These are phyloP conservation scores for Rhodotorula sp. DNA, from an alignment of 1,284 basidiomycete genomes.

Conservation along the genomic window DNA sequence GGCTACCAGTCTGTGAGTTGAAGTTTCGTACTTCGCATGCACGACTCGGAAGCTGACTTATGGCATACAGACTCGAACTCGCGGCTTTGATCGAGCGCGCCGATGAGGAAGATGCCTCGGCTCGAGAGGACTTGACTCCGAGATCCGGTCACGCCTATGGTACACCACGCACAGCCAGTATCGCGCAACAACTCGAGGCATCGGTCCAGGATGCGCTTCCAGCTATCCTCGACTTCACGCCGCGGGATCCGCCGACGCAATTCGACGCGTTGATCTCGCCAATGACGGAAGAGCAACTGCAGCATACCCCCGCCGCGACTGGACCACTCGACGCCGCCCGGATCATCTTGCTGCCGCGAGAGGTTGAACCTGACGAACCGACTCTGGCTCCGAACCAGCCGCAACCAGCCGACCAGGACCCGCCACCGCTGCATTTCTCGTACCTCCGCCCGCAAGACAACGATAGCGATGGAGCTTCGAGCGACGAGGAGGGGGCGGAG, in stretches of 20 bases:
- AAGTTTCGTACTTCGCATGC: too few relatives aligned
- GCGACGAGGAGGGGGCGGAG: too few relatives aligned
- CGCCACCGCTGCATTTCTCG: slow-evolving; percentile 25
- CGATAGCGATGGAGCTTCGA: not conserved
- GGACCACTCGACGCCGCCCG: not conserved
- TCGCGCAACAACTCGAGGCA: not conserved
- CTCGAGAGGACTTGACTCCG: too few relatives aligned
- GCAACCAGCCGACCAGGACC: slow-evolving; percentile 17
- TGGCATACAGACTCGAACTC: not conserved
- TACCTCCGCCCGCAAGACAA: slow-evolving; percentile 17
- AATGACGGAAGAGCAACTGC: not conserved
- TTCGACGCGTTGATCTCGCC: slow-evolving; percentile 7
- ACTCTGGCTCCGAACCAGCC: slow-evolving; percentile 22
- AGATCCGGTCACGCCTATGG: not conserved
- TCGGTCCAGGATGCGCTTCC: not conserved
- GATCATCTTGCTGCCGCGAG: slow-evolving; percentile 17
- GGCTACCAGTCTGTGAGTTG: too few relatives aligned
- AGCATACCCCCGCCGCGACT: not conserved
- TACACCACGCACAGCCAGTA: not conserved
- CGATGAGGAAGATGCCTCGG: not conserved
- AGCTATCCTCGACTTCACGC: not conserved
- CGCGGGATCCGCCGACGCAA: not conserved
- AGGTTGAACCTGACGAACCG: slow-evolving; percentile 23
- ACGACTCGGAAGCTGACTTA: not conserved
- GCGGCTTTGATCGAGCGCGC: not conserved